A percentile compares a stretch with the other conserved stretches of the same genome.
phyloP scores from a whole-genome alignment of 1,284 basidiomycete species.

The Cutaneotrichosporon cyanovorans region DNA sequence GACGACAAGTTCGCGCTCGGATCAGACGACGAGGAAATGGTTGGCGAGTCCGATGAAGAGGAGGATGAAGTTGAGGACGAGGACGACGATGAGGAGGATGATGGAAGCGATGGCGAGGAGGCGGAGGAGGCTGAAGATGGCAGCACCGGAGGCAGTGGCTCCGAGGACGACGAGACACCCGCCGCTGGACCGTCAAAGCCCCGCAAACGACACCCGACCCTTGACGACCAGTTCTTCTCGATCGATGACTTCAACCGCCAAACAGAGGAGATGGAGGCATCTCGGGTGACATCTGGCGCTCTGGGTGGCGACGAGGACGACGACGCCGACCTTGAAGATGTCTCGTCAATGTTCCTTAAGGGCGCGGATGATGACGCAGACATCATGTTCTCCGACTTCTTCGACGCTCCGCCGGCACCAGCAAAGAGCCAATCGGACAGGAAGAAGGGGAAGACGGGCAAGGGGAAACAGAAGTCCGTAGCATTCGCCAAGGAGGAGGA shows the following conservation, averaged over 20 bases:
- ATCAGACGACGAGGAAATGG: constrained; percentile 23
- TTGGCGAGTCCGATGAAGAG: constrained; percentile 12
- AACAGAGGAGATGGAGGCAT: constrained; percentile 71
- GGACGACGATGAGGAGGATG: constrained; percentile 32
- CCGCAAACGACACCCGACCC: constrained; percentile 50
- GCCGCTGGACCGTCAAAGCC: constrained; percentile 39
- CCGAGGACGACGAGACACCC: constrained; percentile 14
- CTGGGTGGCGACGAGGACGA: constrained; percentile 51
- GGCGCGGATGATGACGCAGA: constrained; percentile 45
- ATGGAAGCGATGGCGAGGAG: constrained; percentile 17
- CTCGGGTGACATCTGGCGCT: constrained; percentile 55
- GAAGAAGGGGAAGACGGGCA: constrained; percentile 36
- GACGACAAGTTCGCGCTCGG: constrained; percentile 20
- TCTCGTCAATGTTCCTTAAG: constrained; percentile 35
- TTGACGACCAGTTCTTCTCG: constrained; percentile 94
- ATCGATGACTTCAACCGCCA: constrained; percentile 82
- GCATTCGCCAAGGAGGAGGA: constrained; percentile 29
- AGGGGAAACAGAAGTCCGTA: constrained; percentile 38
- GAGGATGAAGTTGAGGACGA: constrained; percentile 43
- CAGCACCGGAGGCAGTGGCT: constrained; percentile 16
- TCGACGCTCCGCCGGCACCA: constrained; percentile 48
- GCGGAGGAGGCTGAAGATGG: constrained; percentile 27
- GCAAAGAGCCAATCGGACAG: constrained; percentile 33
- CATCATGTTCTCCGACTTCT: constrained; percentile 54
- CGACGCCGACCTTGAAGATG: constrained; percentile 50